Evolutionary conservation across 768 basidiomycete genomes (phyloP), one percentile per base, ranked within the genome.

Genomic region (Ephemerocybe angulata): DNA sequence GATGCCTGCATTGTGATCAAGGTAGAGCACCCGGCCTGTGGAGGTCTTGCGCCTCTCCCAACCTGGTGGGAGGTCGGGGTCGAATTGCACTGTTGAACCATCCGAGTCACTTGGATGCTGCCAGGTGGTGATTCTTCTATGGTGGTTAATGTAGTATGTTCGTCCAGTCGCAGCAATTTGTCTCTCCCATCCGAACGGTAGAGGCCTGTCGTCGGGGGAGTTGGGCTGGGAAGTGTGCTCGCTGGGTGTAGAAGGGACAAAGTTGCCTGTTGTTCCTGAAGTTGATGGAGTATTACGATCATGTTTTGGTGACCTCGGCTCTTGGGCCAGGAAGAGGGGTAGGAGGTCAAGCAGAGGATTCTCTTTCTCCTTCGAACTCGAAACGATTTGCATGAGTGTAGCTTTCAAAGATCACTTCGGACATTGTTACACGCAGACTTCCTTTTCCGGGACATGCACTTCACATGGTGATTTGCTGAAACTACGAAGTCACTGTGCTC

Each of bases 81-180:
- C 48, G 21, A 33, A 15, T 28, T 50, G 30, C 10, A 22, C 29
- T 10, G 29, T 50, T 5, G 29, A 24, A 25, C 13, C 21, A 44
- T 10, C 25, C n/a, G 48, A 50, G 30, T 50, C 48, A 11, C 21
- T 35, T 31, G 48, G 48, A 21, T 50, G 31, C 11, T 50, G 3
- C 48, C 48, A 50, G 19, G 29, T 31, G 21, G 48, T 50, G 31
- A 31, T 31, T 35, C 29, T 50, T n/a, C n/a, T 27, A 15, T 35
- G 48, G 48, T 50, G 48, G 31, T 50, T 50, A 11, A 50, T 33
- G 48, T 30, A 50, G 31, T 33, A 50, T 13, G 17, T 33, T n/a
- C 19, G 27, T 35, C 48, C 48, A 22, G 31, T 30, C 6, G 27
- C 6, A 30, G 48, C n/a, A 19, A 8, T 1, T 8, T 28, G 28